Conservation (phyloP, 768 basidiomycete genomes). For the Boletus pseudopeckii region DNA sequence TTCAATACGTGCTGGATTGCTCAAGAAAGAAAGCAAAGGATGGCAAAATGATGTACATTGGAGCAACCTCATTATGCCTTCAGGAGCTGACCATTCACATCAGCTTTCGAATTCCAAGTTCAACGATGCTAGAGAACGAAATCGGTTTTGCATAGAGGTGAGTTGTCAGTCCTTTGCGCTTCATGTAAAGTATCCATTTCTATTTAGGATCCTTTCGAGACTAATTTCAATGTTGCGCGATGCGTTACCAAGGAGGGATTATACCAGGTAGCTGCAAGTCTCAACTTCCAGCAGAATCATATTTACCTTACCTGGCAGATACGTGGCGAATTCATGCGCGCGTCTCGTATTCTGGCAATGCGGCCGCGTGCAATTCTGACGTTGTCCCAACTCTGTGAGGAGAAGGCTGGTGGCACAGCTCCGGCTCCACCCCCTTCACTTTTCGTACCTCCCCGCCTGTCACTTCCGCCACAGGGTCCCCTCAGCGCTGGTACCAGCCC, state of each 20-base stretch:
- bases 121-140: conserved; percentile 79
- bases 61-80: neutral
- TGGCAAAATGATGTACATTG: conserved; percentile 89
- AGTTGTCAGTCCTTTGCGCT: conserved; percentile 10
- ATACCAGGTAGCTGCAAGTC: conserved; percentile 61
- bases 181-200: neutral
- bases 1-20: conserved; percentile 82
- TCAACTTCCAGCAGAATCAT: neutral
- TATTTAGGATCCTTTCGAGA: conserved; percentile 89
- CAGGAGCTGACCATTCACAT: conserved; percentile 5
- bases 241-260: conserved; percentile 96
- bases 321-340: conserved; percentile 98
- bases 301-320: conserved; percentile 55
- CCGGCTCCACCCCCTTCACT: conserved; percentile 39
- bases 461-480: conserved; percentile 63
- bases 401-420: conserved; percentile 57
- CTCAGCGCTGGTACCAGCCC: conserved; percentile 65
- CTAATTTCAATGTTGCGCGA: conserved; percentile 93
- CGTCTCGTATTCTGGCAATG: conserved; percentile 75
- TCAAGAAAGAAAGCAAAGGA: conserved; percentile 90
- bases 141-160: conserved; percentile 95
- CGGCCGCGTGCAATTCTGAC: conserved; percentile 80
- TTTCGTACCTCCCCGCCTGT: conserved; percentile 44
- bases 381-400: conserved; percentile 88
- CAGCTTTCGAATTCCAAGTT: conserved; percentile 54